Percentiles rank a stretch among this genome's conserved stretches.
phyloP scores from a whole-genome alignment of 2,329 filamentous ascomycete species.

The Aspergillus novofumigatus region DNA sequence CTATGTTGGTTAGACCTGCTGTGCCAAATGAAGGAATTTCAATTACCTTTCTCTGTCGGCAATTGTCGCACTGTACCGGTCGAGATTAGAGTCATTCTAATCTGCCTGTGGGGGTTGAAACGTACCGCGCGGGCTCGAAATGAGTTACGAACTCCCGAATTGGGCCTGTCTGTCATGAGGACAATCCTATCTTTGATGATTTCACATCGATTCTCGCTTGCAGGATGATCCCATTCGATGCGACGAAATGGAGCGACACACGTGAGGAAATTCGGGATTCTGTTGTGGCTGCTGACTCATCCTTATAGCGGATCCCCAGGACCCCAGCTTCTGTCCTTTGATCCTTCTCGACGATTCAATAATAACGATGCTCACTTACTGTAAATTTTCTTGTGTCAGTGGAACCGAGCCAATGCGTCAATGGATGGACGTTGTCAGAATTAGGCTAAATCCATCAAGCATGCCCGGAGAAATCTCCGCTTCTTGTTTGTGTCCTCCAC shows the following conservation, averaged over 20 bases:
- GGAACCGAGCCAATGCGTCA: not conserved
- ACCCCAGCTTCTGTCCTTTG: not conserved
- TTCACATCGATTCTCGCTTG: not conserved
- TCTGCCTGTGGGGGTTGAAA: not conserved
- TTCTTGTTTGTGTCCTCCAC: not conserved
- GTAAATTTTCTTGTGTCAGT: not conserved
- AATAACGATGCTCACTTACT: not conserved
- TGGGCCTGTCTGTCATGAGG: slow-evolving; percentile 3
- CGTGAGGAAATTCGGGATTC: not conserved
- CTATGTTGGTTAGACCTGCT: slow-evolving; percentile 3
- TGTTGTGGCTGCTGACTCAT: not conserved
- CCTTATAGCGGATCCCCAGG: not conserved
- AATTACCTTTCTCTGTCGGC: slow-evolving; percentile 24
- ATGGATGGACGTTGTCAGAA: not conserved
- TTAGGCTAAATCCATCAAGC: not conserved
- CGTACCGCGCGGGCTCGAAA: slow-evolving; percentile 24
- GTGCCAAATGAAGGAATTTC: not conserved
- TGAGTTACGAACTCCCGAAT: slow-evolving; percentile 11
- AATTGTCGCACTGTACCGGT: slow-evolving; percentile 23
- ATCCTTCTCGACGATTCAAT: not conserved
- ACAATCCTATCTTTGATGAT: not conserved
- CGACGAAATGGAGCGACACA: not conserved
- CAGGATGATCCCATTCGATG: not conserved
- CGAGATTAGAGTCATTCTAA: not conserved
- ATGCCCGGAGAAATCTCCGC: not conserved